Conservation (phyloP, 2,329 filamentous ascomycete species). For the Pseudogymnoascus destructans region DNA sequence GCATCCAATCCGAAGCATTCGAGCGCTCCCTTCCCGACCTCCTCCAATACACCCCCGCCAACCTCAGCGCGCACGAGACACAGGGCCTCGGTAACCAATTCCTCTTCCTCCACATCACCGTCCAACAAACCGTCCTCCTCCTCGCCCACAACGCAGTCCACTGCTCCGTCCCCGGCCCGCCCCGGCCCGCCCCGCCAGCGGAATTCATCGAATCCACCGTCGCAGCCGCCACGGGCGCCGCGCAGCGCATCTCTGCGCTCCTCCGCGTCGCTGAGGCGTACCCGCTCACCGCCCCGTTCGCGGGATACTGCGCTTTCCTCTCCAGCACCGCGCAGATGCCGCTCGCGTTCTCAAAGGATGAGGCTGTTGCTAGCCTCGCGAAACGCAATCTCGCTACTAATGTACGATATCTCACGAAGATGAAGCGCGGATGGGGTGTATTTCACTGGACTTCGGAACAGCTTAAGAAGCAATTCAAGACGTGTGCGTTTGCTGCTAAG, state of each 20-base stretch:
- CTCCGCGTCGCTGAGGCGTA: constrained; percentile 70
- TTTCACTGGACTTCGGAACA: constrained; percentile 95
- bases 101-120: constrained; percentile 77
- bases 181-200: constrained; percentile 35
- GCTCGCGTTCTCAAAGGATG: constrained; percentile 77
- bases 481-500: constrained; percentile 68
- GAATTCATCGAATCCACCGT: constrained; percentile 66
- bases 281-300: constrained; percentile 78
- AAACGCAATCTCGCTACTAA: constrained; percentile 80
- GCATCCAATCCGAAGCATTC: constrained; percentile 59
- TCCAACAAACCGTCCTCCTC: constrained; percentile 82
- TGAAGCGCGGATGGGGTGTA: constrained; percentile 98
- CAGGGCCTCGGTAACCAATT: constrained; percentile 85
- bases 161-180: not conserved
- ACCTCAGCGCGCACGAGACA: constrained; percentile 70
- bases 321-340: constrained; percentile 91
- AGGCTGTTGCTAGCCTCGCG: constrained; percentile 58
- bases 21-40: constrained; percentile 53
- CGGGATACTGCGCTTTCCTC: constrained; percentile 86
- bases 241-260: constrained; percentile 73
- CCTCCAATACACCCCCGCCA: constrained; percentile 66
- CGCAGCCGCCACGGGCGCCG: constrained; percentile 65
- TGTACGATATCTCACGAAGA: constrained; percentile 78
- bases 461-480: constrained; percentile 74
- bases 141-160: constrained; percentile 43